These are phyloP conservation scores for Auricularia sp. DNA, from an alignment of 768 basidiomycete genomes.

Conservation along the genomic window DNA sequence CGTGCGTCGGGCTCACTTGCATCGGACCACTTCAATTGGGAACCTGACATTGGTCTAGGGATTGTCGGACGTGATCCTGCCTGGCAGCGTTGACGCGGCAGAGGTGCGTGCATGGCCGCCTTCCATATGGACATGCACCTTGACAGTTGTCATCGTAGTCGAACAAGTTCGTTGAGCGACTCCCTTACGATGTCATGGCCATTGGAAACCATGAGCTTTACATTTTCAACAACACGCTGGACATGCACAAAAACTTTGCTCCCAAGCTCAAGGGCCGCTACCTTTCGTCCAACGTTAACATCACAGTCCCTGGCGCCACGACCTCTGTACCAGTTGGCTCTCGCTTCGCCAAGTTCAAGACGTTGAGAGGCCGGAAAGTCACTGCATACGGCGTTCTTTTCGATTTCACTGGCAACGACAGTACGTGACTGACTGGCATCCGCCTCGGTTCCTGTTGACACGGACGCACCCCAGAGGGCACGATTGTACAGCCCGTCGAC, in stretches of 20 bases:
- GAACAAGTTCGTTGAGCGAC: conserved; percentile 58
- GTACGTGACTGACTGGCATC: background rate
- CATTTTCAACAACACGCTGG: conserved; percentile 51
- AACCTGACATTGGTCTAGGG: conserved; percentile 46
- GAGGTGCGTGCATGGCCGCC: background rate
- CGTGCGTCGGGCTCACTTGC: conserved; percentile 6
- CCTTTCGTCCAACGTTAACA: conserved; percentile 78
- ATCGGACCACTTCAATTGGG: background rate
- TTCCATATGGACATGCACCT: background rate
- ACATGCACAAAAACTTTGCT: conserved; percentile 64
- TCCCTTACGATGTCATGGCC: conserved; percentile 74
- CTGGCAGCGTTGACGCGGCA: conserved; percentile 39
- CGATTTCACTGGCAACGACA: conserved; percentile 62
- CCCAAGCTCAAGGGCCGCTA: conserved; percentile 62
- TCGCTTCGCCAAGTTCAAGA: conserved; percentile 64
- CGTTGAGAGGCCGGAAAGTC: conserved; percentile 58
- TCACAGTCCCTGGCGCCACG: conserved; percentile 45
- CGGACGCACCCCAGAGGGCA: background rate
- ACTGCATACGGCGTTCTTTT: conserved; percentile 75
- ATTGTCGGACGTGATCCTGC: conserved; percentile 62
- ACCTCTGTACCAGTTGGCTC: conserved; percentile 26
- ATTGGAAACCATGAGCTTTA: conserved; percentile 92
- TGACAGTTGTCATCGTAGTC: conserved; percentile 30
- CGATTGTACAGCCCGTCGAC: conserved; percentile 58
- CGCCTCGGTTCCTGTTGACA: background rate